Conservation (phyloP, 306 rosid genomes). For the Cajanus cajan region DNA sequence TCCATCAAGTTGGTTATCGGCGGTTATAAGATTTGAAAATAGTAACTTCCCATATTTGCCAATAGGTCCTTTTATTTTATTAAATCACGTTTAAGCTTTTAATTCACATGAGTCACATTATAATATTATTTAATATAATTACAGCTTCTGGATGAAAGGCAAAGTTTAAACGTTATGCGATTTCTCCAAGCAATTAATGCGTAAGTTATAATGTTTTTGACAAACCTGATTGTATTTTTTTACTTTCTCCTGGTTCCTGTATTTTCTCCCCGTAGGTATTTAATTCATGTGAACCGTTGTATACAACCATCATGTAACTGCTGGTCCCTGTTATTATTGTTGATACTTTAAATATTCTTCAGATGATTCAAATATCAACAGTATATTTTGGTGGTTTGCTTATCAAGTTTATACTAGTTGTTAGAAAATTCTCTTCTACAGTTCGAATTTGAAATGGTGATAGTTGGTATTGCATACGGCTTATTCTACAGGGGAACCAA, state of each 20-base stretch:
- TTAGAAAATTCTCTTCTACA: background rate
- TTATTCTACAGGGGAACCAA: constrained; percentile 19
- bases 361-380: background rate
- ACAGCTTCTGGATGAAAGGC: constrained; percentile 85
- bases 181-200: constrained; percentile 73
- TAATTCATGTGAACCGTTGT: background rate
- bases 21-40: no score
- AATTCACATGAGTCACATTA: no score
- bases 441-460: background rate
- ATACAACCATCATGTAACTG: background rate
- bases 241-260: background rate
- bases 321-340: background rate
- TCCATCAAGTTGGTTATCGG: no score
- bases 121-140: no score
- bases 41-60: no score
- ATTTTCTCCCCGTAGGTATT: background rate
- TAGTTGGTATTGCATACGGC: background rate
- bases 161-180: constrained; percentile 82
- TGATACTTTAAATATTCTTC: background rate
- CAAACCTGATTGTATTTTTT: background rate
- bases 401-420: background rate
- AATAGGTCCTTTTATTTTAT: no score
- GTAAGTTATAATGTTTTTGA: constrained; percentile 42
- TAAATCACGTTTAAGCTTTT: no score
- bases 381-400: background rate